These are phyloP conservation scores for Otatea glauca DNA, from an alignment of 176 grass and related monocot genomes.

Conservation along the genomic window DNA sequence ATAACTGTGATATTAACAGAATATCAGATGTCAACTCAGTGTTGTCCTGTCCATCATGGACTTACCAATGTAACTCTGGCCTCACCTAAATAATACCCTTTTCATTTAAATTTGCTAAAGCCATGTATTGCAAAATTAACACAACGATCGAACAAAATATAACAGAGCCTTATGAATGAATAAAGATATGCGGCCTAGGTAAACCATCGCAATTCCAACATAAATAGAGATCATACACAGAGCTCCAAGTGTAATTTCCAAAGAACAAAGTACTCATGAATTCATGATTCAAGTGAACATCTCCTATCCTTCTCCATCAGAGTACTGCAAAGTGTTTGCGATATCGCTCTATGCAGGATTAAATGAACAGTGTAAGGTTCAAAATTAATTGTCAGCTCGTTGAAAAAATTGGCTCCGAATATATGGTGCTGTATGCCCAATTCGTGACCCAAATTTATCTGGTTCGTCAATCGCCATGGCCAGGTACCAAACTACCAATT, in stretches of 20 bases:
- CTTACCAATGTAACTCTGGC: background rate
- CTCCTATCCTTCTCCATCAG: background rate
- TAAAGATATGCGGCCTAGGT: background rate
- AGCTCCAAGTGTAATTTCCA: background rate
- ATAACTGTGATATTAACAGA: constrained; percentile 5
- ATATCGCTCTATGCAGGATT: background rate
- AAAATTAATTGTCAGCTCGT: background rate
- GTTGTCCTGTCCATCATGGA: background rate
- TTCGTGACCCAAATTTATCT: background rate
- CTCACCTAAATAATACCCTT: background rate
- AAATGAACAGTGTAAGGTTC: background rate
- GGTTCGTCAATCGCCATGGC: too few relatives aligned
- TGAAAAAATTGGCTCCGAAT: background rate
- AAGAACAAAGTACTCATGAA: constrained; percentile 8
- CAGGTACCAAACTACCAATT: background rate
- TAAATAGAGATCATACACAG: background rate
- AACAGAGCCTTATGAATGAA: background rate
- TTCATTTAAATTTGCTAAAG: background rate
- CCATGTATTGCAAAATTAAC: background rate
- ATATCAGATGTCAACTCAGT: background rate
- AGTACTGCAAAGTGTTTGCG: background rate
- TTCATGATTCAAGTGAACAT: constrained; percentile 3
- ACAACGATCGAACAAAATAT: background rate
- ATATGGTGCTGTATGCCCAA: background rate
- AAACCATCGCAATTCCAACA: background rate